phyloP scores from a whole-genome alignment of 2,329 filamentous ascomycete species.

The Emergomyces pasteurianus region DNA sequence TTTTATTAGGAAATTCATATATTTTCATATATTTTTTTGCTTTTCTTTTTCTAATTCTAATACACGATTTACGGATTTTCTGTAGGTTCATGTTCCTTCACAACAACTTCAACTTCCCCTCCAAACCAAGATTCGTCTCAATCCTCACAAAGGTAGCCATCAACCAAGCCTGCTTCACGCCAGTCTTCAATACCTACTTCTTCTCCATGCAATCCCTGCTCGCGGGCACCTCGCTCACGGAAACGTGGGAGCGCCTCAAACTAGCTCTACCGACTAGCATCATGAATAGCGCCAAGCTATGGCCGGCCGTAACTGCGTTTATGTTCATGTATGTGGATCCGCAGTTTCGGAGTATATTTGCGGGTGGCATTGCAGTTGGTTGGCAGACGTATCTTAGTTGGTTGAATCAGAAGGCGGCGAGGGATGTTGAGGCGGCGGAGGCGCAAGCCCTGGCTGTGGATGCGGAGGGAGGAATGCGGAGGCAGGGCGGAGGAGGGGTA shows the following conservation, averaged over 20 bases:
- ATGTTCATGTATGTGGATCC: conserved; percentile 73
- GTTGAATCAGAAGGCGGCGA: conserved; percentile 62
- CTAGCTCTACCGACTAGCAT: conserved; percentile 66
- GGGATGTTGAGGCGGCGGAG: conserved; percentile 33
- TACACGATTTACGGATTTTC: not conserved
- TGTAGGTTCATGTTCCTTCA: conserved; percentile 67
- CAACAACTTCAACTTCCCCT: conserved; percentile 71
- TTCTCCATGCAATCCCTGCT: conserved; percentile 68
- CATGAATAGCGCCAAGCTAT: conserved; percentile 71
- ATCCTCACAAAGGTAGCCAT: conserved; percentile 65
- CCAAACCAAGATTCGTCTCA: conserved; percentile 47
- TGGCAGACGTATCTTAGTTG: conserved; percentile 89
- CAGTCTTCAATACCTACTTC: conserved; percentile 73
- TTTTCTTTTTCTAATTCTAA: no score
- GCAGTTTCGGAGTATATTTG: conserved; percentile 69
- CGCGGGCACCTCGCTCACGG: conserved; percentile 51
- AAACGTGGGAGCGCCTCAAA: conserved; percentile 58
- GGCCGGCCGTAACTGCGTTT: conserved; percentile 78
- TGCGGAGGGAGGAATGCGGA: not conserved
- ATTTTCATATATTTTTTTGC: not conserved
- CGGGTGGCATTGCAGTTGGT: conserved; percentile 65
- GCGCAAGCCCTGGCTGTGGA: conserved; percentile 6
- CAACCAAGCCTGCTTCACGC: conserved; percentile 71
- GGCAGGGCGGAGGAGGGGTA: not conserved
- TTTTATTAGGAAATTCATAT: not conserved